Evolutionary conservation across 108 stramenopile species (phyloP), one percentile per base, ranked within the genome.

Genomic region (Cyclostephanos invisitatus): DNA sequence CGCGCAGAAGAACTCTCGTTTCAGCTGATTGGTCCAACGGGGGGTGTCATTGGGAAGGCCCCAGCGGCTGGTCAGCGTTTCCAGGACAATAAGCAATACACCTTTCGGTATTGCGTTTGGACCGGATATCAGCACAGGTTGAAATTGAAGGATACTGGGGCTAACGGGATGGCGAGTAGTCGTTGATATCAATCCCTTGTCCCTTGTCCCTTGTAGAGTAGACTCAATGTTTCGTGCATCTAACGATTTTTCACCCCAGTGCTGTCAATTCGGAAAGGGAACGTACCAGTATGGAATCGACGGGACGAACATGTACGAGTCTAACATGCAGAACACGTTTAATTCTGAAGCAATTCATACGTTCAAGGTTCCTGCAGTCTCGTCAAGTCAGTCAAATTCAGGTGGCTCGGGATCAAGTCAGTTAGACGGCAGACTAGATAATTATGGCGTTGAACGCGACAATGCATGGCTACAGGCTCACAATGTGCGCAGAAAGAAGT

Each of bases 401-500:
- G 44, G 40, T 40, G 56, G 28, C 15, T 57, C 56, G 27, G 35
- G 36, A 58, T 58, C 37, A 18, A 29, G 2, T 59, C 29, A 37
- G 58, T 58, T 18, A 7, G 51, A 3, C 29, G 14, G 29, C n/a
- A 20, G 28, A 14, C 7, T 8, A n/a, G 60, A 61, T 21, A 3
- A 12, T 22, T 7, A 5, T 10, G 37, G 37, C 36, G 5, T 40
- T 9, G 60, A 37, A 42, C 73, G 73, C 51, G 73, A 74, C 32
- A 2, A 74, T 17, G 73, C 70, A 49, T 77, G 75, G 75, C 38
- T 77, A 12, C 44, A 47, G 0, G 70, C 69, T 17, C 75, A 77
- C 62, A 77, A 77, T 38, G 25, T 61, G 22, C 75, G 75, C 20
- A 62, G 75, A 42, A 63, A 70, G 29, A 63, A 51, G 28, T 70